Percentiles rank a stretch among this genome's conserved stretches.
phyloP scores from a whole-genome alignment of 768 basidiomycete genomes.

The Suillus decipiens region DNA sequence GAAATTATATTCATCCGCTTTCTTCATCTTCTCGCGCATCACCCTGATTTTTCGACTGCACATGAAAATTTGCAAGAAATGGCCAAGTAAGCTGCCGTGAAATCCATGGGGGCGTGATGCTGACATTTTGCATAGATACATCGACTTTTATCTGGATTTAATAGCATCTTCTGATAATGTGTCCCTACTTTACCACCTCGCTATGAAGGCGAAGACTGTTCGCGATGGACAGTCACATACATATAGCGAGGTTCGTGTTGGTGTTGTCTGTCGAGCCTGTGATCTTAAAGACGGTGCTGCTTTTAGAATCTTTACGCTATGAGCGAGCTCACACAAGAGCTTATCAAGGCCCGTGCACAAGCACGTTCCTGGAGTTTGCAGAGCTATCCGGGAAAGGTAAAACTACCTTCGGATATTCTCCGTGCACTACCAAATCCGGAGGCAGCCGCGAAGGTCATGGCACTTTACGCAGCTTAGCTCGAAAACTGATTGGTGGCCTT shows the following conservation, averaged over 20 bases:
- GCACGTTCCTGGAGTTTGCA: constrained; percentile 72
- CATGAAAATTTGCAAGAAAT: constrained; percentile 75
- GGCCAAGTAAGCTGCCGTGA: constrained; percentile 60
- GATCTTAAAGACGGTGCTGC: background rate
- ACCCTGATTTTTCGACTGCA: constrained; percentile 82
- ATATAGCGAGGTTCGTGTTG: constrained; percentile 65
- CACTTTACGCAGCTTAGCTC: background rate
- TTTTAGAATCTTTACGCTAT: constrained; percentile 82
- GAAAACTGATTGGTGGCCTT: constrained; percentile 5
- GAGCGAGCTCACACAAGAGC: constrained; percentile 86
- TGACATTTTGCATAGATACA: constrained; percentile 58
- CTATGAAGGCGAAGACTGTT: constrained; percentile 83
- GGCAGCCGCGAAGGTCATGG: constrained; percentile 58
- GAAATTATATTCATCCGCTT: constrained; percentile 86
- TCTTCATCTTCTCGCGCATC: constrained; percentile 87
- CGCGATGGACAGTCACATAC: constrained; percentile 71
- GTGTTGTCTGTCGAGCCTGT: background rate
- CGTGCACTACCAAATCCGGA: constrained; percentile 67
- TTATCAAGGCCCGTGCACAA: constrained; percentile 71
- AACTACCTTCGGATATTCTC: constrained; percentile 82
- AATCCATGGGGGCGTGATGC: background rate
- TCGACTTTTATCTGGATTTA: constrained; percentile 84
- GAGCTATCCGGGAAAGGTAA: constrained; percentile 79
- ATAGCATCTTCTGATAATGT: constrained; percentile 81
- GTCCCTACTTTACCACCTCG: constrained; percentile 79